phyloP scores from a whole-genome alignment of 176 grass and related monocot species.

The Oryza brachyantha region DNA sequence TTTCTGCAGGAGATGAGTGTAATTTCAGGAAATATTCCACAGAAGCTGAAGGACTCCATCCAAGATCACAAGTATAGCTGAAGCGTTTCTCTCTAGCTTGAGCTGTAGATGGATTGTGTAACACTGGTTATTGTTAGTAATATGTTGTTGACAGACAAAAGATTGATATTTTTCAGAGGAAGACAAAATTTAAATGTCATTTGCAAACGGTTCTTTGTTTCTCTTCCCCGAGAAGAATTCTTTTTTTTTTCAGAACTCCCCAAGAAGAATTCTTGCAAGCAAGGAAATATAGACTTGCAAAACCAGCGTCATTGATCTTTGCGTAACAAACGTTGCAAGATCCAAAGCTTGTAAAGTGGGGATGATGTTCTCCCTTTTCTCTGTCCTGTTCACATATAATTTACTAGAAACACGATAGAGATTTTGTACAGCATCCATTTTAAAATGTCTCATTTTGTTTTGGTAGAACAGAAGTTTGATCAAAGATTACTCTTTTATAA shows the following conservation, averaged over 20 bases:
- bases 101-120: neutral
- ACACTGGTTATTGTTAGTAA: neutral
- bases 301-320: neutral
- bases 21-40: neutral
- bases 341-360: neutral
- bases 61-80: neutral
- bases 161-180: neutral
- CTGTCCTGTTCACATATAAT: neutral
- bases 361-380: neutral
- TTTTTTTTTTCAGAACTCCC: constrained; percentile 2
- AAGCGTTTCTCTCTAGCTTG: neutral
- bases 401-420: neutral
- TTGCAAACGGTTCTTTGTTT: neutral
- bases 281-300: no score
- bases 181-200: neutral
- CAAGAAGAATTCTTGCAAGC: constrained; percentile 28
- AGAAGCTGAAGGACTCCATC: neutral
- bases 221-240: neutral
- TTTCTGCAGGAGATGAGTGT: neutral
- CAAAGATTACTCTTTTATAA: no score
- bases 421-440: no score
- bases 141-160: neutral
- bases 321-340: constrained; percentile 6
- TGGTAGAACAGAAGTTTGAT: no score
- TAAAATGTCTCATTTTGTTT: no score